Conservation (phyloP, 73 alveolate genomes). For the Tetrahymena thermophila region DNA sequence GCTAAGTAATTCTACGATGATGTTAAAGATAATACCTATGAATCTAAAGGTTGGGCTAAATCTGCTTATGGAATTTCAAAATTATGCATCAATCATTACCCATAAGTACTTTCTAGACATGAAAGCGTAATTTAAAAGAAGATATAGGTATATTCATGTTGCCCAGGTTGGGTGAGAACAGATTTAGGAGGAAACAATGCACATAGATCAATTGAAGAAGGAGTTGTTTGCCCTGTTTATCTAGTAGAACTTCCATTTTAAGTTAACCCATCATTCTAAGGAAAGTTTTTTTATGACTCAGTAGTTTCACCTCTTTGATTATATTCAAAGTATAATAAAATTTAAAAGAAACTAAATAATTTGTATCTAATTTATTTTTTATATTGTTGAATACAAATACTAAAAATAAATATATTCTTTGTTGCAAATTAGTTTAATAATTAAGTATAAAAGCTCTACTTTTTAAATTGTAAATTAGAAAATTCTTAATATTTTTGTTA, state of each 20-base stretch:
- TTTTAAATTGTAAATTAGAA: too few relatives aligned
- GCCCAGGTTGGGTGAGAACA: slow-evolving; percentile 78
- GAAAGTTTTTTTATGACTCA: slow-evolving; percentile 47
- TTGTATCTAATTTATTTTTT: too few relatives aligned
- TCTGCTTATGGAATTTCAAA: slow-evolving; percentile 57
- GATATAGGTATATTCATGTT: slow-evolving; percentile 58
- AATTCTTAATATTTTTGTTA: too few relatives aligned
- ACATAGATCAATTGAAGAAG: slow-evolving; percentile 58
- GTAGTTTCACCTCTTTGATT: slow-evolving; percentile 35
- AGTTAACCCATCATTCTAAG: slow-evolving; percentile 53
- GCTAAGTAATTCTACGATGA: slow-evolving; percentile 55
- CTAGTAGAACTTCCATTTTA: slow-evolving; percentile 62
- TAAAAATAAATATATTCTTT: too few relatives aligned
- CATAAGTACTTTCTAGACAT: slow-evolving; percentile 38
- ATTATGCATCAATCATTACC: slow-evolving; percentile 52
- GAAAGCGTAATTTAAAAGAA: slow-evolving; percentile 34
- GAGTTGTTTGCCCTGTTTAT: slow-evolving; percentile 55
- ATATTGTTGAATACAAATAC: too few relatives aligned
- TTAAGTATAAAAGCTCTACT: too few relatives aligned
- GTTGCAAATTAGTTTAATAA: too few relatives aligned
- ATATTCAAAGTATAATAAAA: background rate
- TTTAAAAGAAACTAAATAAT: too few relatives aligned
- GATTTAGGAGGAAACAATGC: slow-evolving; percentile 77
- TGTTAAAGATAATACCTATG: slow-evolving; percentile 29
- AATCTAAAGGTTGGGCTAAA: slow-evolving; percentile 29